A percentile compares a stretch with the other conserved stretches of the same genome.
Evolutionary conservation across 2,329 filamentous ascomycete species (phyloP).

Genomic region (Pyrenochaeta sp.): DNA sequence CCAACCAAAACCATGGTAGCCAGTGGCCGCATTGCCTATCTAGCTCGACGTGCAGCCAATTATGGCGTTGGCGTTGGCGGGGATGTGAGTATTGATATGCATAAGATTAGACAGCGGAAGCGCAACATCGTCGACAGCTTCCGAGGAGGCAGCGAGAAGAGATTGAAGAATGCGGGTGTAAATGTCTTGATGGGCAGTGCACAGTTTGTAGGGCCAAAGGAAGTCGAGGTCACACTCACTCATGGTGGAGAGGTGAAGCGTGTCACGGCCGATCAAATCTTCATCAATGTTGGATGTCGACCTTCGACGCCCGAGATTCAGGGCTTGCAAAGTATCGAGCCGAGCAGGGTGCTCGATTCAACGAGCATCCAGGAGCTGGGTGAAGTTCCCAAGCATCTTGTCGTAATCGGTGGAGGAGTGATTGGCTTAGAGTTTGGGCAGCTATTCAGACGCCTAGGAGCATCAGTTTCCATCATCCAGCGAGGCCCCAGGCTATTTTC

Average conservation of each 20-base stretch:
- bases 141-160: conserved; percentile 56
- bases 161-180: conserved; percentile 52
- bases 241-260: conserved; percentile 39
- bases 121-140: conserved; percentile 62
- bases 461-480: conserved; percentile 59
- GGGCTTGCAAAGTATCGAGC: conserved; percentile 47
- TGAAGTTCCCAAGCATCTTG: conserved; percentile 56
- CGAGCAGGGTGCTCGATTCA: conserved; percentile 54
- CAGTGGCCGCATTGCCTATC: conserved; percentile 59
- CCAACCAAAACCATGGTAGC: conserved; percentile 66
- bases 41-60: conserved; percentile 51
- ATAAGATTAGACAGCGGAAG: conserved; percentile 60
- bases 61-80: conserved; percentile 54
- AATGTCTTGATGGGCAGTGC: conserved; percentile 57
- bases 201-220: conserved; percentile 53
- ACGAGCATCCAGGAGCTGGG: conserved; percentile 58
- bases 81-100: conserved; percentile 55
- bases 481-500: conserved; percentile 53
- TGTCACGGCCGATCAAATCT: conserved; percentile 51
- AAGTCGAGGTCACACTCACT: conserved; percentile 29
- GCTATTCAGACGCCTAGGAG: conserved; percentile 59
- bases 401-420: conserved; percentile 63
- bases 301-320: conserved; percentile 49
- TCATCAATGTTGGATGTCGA: conserved; percentile 58
- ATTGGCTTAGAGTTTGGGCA: conserved; percentile 64